phyloP scores from a whole-genome alignment of 192 early-diverging fungal species.

The Gonapodya prolifera region DNA sequence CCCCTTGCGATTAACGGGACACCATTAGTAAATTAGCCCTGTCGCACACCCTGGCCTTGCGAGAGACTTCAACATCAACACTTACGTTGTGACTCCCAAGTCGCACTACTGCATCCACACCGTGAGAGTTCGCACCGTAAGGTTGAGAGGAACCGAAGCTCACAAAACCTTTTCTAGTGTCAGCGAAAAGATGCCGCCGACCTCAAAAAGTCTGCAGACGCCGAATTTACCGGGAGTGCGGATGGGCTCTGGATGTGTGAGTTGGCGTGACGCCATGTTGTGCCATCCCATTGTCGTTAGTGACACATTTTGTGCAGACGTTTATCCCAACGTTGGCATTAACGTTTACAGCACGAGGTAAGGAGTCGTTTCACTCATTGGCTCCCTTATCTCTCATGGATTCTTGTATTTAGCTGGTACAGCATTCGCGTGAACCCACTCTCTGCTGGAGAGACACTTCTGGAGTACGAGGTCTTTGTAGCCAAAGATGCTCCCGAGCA shows the following conservation, averaged over 20 bases:
- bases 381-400: neutral
- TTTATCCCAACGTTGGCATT: neutral
- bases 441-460: neutral
- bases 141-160: neutral
- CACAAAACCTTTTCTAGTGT: neutral
- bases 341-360: neutral
- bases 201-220: neutral
- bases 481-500: neutral
- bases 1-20: too few species aligned
- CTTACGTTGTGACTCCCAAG: neutral
- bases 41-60: slow-evolving; percentile 5
- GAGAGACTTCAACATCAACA: neutral
- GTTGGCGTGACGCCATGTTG: neutral
- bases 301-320: too few species aligned
- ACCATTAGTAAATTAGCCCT: too few species aligned
- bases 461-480: slow-evolving; percentile 1
- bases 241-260: neutral
- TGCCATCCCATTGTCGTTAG: neutral
- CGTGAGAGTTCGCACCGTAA: neutral
- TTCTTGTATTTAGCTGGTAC: neutral
- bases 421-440: slow-evolving; percentile 1
- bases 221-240: neutral
- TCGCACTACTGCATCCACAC: neutral
- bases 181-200: neutral
- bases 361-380: neutral